Conservation (phyloP, 495 filamentous ascomycete species). For the Annulohypoxylon bovei region DNA sequence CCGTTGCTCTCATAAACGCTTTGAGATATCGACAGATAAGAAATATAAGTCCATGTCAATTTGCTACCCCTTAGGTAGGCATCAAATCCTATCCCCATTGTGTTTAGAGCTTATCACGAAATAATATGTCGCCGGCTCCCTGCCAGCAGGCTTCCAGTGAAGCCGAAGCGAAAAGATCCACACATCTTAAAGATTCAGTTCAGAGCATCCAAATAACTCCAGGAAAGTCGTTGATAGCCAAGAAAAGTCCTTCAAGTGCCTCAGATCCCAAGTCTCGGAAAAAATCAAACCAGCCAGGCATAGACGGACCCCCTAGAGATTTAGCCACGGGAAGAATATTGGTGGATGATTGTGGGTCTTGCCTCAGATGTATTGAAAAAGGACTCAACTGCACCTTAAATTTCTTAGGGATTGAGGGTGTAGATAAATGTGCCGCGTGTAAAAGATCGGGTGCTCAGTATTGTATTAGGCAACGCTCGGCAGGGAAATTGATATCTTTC, state of each 20-base stretch:
- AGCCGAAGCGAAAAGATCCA: not conserved
- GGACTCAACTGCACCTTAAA: constrained; percentile 42
- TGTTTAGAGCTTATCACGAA: not conserved
- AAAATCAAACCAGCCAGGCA: not conserved
- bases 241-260: not conserved
- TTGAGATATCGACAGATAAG: not conserved
- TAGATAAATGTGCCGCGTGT: constrained; percentile 32
- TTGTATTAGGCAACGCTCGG: constrained; percentile 29
- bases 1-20: not conserved
- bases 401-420: constrained; percentile 25
- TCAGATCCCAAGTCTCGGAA: not conserved
- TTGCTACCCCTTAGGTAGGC: not conserved
- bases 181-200: not conserved
- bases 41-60: not conserved
- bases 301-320: constrained; percentile 7
- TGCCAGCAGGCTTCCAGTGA: not conserved
- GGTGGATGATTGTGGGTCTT: constrained; percentile 22
- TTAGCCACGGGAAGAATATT: constrained; percentile 23
- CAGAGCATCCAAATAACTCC: not conserved
- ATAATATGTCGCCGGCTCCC: not conserved
- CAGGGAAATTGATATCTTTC: not conserved
- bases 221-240: not conserved
- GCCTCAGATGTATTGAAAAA: constrained; percentile 39
- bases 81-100: not conserved
- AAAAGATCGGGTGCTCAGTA: constrained; percentile 12